Percentiles rank a stretch among this genome's conserved stretches.
phyloP scores from a whole-genome alignment of 1,284 basidiomycete species.

The Ustilago hordei region DNA sequence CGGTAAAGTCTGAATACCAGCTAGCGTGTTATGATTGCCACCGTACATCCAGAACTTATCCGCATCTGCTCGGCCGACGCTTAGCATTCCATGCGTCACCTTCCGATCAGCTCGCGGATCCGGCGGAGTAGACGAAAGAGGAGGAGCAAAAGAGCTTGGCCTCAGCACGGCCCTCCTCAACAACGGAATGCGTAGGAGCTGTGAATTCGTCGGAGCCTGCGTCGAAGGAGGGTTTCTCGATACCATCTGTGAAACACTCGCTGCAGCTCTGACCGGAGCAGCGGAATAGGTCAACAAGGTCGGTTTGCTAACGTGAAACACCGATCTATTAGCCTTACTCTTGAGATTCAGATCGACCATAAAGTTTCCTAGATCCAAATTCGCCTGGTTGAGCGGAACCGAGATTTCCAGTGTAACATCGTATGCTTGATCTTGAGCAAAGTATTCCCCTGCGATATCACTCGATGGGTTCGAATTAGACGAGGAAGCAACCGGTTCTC shows the following conservation, averaged over 20 bases:
- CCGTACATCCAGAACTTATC: slow-evolving; percentile 62
- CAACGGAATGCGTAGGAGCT: slow-evolving; percentile 57
- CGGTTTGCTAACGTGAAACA: slow-evolving; percentile 47
- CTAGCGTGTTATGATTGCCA: slow-evolving; percentile 39
- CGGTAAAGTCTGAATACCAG: slow-evolving; percentile 26
- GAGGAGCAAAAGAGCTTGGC: slow-evolving; percentile 38
- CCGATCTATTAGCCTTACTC: slow-evolving; percentile 28
- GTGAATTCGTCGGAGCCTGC: slow-evolving; percentile 34
- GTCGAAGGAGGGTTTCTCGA: slow-evolving; percentile 42
- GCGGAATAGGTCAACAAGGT: slow-evolving; percentile 47
- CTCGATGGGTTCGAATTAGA: slow-evolving; percentile 22
- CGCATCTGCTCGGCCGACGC: slow-evolving; percentile 57
- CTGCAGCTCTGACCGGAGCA: slow-evolving; percentile 43
- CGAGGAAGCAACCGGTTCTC: slow-evolving; percentile 38
- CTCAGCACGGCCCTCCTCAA: slow-evolving; percentile 50
- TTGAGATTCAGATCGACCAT: slow-evolving; percentile 62
- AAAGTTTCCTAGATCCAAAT: slow-evolving; percentile 65
- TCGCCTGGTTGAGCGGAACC: slow-evolving; percentile 63
- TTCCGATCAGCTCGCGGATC: slow-evolving; percentile 39
- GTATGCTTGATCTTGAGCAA: slow-evolving; percentile 65
- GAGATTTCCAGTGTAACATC: slow-evolving; percentile 64
- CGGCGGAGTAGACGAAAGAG: slow-evolving; percentile 22
- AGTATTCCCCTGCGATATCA: slow-evolving; percentile 41
- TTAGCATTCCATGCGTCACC: slow-evolving; percentile 46
- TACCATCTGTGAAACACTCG: slow-evolving; percentile 41